Evolutionary conservation across 192 early-diverging fungal species (phyloP), one percentile per base, ranked within the genome.

Genomic region (Podila minutissima): DNA sequence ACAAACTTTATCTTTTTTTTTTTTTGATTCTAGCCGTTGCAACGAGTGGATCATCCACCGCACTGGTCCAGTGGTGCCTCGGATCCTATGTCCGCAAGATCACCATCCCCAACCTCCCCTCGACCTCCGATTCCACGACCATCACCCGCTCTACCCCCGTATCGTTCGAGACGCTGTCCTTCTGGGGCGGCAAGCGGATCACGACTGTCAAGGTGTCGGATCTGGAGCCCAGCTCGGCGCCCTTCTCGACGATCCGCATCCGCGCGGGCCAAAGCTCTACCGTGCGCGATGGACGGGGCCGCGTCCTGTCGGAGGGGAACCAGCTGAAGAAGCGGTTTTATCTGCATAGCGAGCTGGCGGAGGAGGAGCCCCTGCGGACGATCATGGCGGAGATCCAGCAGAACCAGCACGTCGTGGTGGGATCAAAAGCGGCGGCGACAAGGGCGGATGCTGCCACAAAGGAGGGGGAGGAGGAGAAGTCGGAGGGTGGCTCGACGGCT

Each of bases 41-140:
- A 9, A 90, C 89, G 3, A 90, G 89, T 75, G 77, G 83, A 15
- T 79, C 87, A 15, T 90, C 89, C 1, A 90, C 89, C n/a, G 86
- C 81, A 5, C 46, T 88, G 35, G 88, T 90, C 48, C 87, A 90
- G 51, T 90, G 87, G 86, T 85, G 85, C 38, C 75, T 90, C 62
- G 86, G 87, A 24, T 86, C 89, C 0, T 90, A 90, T 59, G 89
- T 90, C 38, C 83, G 86, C 9, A 87, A 85, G 35, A 84, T 88
- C 33, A 81, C 84, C 9, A 64, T 72, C 55, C 66, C 75, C 28
- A 63, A 74, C 35, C 33, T 49, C 62, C 28, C 22, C 8, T 37
- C 82, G 15, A 29, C 38, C 12, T 22, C 68, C 2, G 32, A 53
- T 29, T 32, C 64, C 41, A 3, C 41, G 29, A 82, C 6, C 24